Base-by-base conservation (phyloP, 2,329 filamentous ascomycete species). In the Triangularia setosa region DNA sequence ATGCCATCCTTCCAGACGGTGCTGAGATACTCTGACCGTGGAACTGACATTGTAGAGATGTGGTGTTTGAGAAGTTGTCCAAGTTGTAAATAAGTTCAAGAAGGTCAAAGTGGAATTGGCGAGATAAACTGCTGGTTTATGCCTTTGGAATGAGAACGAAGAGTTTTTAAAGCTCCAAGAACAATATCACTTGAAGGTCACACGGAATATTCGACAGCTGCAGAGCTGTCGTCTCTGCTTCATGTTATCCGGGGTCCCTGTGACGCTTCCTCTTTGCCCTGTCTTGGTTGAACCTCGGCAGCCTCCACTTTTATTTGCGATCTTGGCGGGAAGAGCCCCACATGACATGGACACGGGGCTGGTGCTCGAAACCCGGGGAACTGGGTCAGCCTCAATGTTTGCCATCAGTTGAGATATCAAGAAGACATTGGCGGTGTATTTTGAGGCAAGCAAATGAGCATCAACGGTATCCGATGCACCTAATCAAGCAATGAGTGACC, bases 1-100 rank as follows among this genome's bases (percentile, higher is more conserved):
- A 97, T 89, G 68, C 89, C 91, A 78, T 96, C 90, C 71, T 84
- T 88, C 93, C 93, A 97, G 71, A 93, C 87, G 65, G 87, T 83
- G 77, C 91, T 96, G 69, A 97, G 75, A 73, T 93, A 96, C 66
- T 91, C 83, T 60, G 87, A 88, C 71, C 87, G 88, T 7, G 89
- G 84, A 59, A 92, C 76, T 30, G 89, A 78, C 90, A 93, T 93
- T 33, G 48, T 64, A 18, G 57, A 25, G 25, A 28, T n/a, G 33
- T 40, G 25, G n/a, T 12, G 28, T 2, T 2, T 52, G 16, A 5
- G 9, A n/a, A 28, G 35, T 33, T 40, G 35, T 40, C n/a, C 4
- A 40, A 40, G 14, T n/a, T 33, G 30, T 12, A 8, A 33, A 33
- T 12, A 12, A 12, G 11, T 12, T 33, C 11, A 33, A 12, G 11